Evolutionary conservation across 805 yeast species (phyloP).

Genomic region (Yarrowia sp.): DNA sequence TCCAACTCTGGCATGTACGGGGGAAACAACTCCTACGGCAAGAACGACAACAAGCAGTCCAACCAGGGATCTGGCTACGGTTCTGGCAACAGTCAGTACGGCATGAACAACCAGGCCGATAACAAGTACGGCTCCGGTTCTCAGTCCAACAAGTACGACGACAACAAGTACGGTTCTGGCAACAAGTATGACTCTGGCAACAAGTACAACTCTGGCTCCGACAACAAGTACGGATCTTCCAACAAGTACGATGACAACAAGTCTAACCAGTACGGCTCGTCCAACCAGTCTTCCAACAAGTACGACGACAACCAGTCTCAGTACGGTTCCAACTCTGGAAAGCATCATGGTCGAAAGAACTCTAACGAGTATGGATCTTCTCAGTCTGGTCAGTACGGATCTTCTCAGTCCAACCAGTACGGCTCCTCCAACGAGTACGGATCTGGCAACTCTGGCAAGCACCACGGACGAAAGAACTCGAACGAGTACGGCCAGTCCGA

Average conservation of each 20-base stretch:
- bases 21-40: too few species aligned
- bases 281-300: slow-evolving; percentile 1
- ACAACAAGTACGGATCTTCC: slow-evolving; percentile 1
- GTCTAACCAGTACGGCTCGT: neutral
- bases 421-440: neutral
- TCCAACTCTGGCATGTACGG: too few species aligned
- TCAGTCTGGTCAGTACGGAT: neutral
- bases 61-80: neutral
- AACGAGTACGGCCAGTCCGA: slow-evolving; percentile 17
- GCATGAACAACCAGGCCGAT: slow-evolving; percentile 18
- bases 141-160: slow-evolving; percentile 9
- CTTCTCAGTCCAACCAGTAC: slow-evolving; percentile 7
- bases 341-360: slow-evolving; percentile 10
- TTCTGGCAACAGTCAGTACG: slow-evolving; percentile 1
- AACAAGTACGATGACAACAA: neutral
- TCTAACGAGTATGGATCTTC: slow-evolving; percentile 14
- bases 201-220: neutral
- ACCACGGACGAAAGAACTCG: slow-evolving; percentile 17
- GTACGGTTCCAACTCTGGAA: slow-evolving; percentile 12
- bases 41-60: too few species aligned
- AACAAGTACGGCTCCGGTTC: neutral
- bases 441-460: slow-evolving; percentile 4
- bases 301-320: neutral
- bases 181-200: neutral
- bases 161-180: slow-evolving; percentile 1